These are phyloP conservation scores for Candida tallmaniae DNA, from an alignment of 805 yeast genomes.

Conservation along the genomic window DNA sequence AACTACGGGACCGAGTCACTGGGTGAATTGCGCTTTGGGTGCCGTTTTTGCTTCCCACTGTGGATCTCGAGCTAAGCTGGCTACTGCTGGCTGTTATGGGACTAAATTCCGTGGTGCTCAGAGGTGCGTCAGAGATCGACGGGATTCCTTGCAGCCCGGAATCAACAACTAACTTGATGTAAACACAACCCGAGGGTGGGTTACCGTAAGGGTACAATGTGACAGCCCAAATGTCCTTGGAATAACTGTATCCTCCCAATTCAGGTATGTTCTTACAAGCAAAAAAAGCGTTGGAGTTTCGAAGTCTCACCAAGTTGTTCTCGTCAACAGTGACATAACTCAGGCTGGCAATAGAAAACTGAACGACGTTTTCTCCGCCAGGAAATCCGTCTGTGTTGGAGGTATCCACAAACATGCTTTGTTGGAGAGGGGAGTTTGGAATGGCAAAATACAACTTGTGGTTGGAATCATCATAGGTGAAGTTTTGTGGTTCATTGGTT, in stretches of 20 bases:
- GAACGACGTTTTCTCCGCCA: not conserved
- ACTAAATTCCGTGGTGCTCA: too few species aligned
- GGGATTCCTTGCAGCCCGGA: too few species aligned
- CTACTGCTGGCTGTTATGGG: too few species aligned
- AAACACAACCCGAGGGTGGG: constrained; percentile 2
- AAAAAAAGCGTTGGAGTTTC: constrained; percentile 13
- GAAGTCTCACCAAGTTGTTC: constrained; percentile 5
- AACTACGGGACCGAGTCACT: too few species aligned
- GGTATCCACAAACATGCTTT: not conserved
- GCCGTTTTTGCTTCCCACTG: too few species aligned
- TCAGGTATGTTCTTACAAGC: constrained; percentile 13
- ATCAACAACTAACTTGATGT: not conserved
- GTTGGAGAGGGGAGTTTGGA: not conserved
- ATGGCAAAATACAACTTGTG: not conserved
- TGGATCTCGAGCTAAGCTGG: too few species aligned
- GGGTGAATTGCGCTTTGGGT: too few species aligned
- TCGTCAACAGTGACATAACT: constrained; percentile 4
- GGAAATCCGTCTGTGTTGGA: not conserved
- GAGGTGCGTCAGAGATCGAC: too few species aligned
- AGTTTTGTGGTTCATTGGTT: not conserved
- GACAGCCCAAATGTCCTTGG: not conserved
- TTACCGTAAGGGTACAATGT: constrained; percentile 1
- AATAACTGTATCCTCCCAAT: constrained; percentile 1
- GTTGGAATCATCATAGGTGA: constrained; percentile 1
- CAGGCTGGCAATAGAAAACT: constrained; percentile 8